Evolutionary conservation across 1,139 yeast species (phyloP).

Genomic region (Zygoascus hellenicus): DNA sequence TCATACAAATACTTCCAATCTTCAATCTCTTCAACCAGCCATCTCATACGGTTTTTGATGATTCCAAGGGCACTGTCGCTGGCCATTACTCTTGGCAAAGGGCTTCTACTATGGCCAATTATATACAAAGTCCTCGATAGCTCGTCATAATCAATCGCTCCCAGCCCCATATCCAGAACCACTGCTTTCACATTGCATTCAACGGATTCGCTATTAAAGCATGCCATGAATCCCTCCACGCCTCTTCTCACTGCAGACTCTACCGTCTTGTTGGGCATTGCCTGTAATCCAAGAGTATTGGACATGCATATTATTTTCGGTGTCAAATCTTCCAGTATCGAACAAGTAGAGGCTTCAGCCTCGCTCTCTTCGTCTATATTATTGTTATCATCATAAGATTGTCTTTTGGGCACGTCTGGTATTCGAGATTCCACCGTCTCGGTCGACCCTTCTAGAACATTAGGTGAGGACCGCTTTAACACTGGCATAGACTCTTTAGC

Average conservation of each 20-base stretch:
- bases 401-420: too few relatives aligned
- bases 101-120: constrained; percentile 29
- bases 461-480: constrained; percentile 2
- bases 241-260: constrained; percentile 22
- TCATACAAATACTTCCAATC: constrained; percentile 36
- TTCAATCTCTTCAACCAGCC: constrained; percentile 34
- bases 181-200: constrained; percentile 15
- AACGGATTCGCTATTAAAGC: constrained; percentile 15
- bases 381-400: too few relatives aligned
- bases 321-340: too few relatives aligned
- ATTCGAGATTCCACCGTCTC: too few relatives aligned
- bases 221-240: constrained; percentile 22
- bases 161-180: constrained; percentile 14
- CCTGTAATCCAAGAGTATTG: constrained; percentile 17
- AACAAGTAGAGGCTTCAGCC: too few relatives aligned
- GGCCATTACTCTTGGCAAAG: constrained; percentile 29
- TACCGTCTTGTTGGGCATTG: constrained; percentile 19
- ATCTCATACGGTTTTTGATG: constrained; percentile 30
- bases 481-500: constrained; percentile 13
- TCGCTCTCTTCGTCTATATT: too few relatives aligned
- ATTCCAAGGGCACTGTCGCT: constrained; percentile 28
- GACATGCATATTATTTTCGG: constrained; percentile 12
- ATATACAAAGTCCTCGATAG: constrained; percentile 18
- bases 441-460: too few relatives aligned
- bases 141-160: constrained; percentile 8